phyloP scores from a whole-genome alignment of 495 filamentous ascomycete species.

The Astrocystis sublimbata region DNA sequence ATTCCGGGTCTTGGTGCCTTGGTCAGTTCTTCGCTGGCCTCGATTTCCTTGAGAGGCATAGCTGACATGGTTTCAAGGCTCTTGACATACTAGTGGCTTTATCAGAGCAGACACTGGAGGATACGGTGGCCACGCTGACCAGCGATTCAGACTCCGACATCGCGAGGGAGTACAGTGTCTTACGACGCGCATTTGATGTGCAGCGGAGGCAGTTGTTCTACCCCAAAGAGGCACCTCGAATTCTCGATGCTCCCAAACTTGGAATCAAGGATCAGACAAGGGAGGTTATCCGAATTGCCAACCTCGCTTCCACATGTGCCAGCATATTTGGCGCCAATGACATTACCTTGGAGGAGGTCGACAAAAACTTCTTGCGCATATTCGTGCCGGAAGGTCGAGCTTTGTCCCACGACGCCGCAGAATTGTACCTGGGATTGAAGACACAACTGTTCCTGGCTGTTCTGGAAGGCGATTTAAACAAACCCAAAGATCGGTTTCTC shows the following conservation, averaged over 20 bases:
- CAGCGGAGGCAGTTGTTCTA: slow-evolving; percentile 77
- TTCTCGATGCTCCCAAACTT: slow-evolving; percentile 71
- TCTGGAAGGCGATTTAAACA: slow-evolving; percentile 58
- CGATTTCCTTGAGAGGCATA: background rate
- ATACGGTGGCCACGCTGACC: slow-evolving; percentile 70
- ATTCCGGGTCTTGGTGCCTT: slow-evolving; percentile 47
- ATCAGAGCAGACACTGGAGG: slow-evolving; percentile 48
- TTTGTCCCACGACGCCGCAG: slow-evolving; percentile 68
- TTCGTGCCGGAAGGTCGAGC: slow-evolving; percentile 78
- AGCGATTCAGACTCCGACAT: slow-evolving; percentile 72
- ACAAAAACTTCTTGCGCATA: slow-evolving; percentile 80
- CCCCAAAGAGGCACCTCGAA: slow-evolving; percentile 54
- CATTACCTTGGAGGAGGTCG: slow-evolving; percentile 77
- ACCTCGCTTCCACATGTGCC: slow-evolving; percentile 81
- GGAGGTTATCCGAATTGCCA: slow-evolving; percentile 80
- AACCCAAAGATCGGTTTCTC: slow-evolving; percentile 65
- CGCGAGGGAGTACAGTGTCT: slow-evolving; percentile 74
- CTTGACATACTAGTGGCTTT: slow-evolving; percentile 47
- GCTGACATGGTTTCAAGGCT: slow-evolving; percentile 33
- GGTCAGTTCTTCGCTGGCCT: slow-evolving; percentile 23
- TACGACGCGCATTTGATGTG: slow-evolving; percentile 78
- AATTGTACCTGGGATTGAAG: slow-evolving; percentile 79
- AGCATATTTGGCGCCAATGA: slow-evolving; percentile 83
- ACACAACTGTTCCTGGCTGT: slow-evolving; percentile 81
- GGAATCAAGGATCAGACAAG: slow-evolving; percentile 57